Conservation (phyloP, 179 eudicot genomes). For the Corrigiola litoralis region DNA sequence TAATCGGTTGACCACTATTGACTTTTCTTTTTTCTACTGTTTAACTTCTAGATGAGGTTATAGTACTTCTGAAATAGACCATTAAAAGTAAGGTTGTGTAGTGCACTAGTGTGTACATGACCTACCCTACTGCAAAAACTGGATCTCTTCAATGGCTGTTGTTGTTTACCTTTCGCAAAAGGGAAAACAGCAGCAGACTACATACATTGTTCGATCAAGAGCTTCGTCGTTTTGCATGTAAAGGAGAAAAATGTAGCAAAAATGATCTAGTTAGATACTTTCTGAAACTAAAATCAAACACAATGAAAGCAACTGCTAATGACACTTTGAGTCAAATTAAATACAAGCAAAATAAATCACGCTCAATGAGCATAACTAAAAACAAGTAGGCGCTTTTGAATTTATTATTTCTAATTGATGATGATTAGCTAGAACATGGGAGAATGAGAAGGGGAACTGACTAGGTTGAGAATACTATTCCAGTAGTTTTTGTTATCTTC, state of each 20-base stretch:
- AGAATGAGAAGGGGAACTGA: conserved; percentile 69
- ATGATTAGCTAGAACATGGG: conserved; percentile 45
- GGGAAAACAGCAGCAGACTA: no score
- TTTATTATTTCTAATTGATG: background rate
- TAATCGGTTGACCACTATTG: background rate
- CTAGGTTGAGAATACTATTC: conserved; percentile 83
- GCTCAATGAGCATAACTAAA: no score
- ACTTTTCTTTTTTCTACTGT: background rate
- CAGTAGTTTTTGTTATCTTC: conserved; percentile 87
- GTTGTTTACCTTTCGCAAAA: no score
- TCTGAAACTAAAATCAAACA: background rate
- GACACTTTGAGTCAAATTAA: background rate
- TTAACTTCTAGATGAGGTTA: background rate
- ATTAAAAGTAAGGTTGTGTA: no score
- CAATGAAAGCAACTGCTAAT: conserved; percentile 7
- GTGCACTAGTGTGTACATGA: no score
- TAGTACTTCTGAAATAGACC: no score
- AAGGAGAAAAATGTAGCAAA: background rate
- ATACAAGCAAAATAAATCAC: background rate
- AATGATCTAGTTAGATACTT: background rate
- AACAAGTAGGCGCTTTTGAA: background rate
- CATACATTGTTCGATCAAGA: no score
- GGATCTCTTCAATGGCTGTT: no score
- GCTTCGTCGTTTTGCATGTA: no score
- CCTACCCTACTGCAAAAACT: no score